Base-by-base conservation (phyloP, 495 filamentous ascomycete genomes). In the Daldinia loculata region DNA sequence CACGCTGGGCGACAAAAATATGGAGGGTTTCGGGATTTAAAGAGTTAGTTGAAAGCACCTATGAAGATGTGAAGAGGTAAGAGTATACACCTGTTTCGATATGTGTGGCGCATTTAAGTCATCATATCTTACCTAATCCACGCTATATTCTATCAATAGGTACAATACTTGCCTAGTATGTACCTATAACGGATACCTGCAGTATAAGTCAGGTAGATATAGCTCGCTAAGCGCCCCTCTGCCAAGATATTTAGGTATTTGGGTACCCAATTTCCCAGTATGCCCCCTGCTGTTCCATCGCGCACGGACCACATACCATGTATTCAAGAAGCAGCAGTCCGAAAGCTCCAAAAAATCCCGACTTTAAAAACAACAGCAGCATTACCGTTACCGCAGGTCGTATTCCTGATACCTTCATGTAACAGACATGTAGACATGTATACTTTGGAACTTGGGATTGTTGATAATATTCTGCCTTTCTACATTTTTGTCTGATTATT, bases 341-440 rank as follows among this genome's bases (percentile, higher is more conserved):
- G 43, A 48, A 24, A 22, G 43, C 43, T 48, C 43, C 43, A 48
- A 48, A 48, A 48, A 48, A 24, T 48, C 43, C 51, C 51, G 51
- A 30, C 51, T 55, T 30, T 30, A 55, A 55, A 55, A 55, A 27
- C 26, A n/a, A 30, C 14, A 30, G 51, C 50, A 53, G 26, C 50
- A 53, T 30, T 53, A 30, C 15, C 50, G 50, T 53, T 27, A 15
- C 11, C 50, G 27, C 24, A 53, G 24, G 50, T 29, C 19, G 41
- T 45, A 45, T 58, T 58, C 8, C 17, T 38, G 14, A 17, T 48
- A n/a, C n/a, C 48, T 63, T 50, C 41, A 11, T 29, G 24, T 55
- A 38, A 39, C 36, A 9, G 1, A 12, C 6, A 19, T 8, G 17
- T 45, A 45, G n/a, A 11, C 41, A 45, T 19, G 41, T 45, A 19